Evolutionary conservation across 208 protist species (phyloP), one percentile per base, ranked within the genome.

Genomic region (Trypanosoma conorhini): DNA sequence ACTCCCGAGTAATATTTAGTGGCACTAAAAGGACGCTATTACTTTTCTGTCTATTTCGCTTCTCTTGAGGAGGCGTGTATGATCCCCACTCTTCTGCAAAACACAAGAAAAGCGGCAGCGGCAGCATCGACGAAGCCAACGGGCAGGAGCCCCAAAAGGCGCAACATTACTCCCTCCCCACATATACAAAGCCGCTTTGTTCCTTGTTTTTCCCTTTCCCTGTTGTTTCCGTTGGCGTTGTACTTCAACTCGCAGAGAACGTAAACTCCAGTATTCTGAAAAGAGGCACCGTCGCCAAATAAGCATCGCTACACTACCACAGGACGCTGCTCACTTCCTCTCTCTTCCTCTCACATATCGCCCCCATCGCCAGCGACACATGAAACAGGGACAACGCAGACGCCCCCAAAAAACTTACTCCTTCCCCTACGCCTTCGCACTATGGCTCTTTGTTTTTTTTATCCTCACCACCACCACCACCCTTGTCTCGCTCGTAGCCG

Each of bases 401-500:
- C 15, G 42, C 22, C 28, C 26, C 15, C n/a, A n/a, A 59, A 26
- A 3, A 19, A 26, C 13, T 33, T 33, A 2, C 2, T 33, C 15
- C 24, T 19, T 44, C 57, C 13, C 22, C 33, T 33, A 51, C 42
- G 28, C 38, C 54, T 33, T 44, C 57, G 0, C 28, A 3, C 42
- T 59, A 48, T 59, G 21, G 9, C 30, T 8, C 35, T 12, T 31
- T 68, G 8, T 40, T 48, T 22, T 22, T 51, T 54, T 1, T 5
- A 30, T 28, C 26, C 22, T 3, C 31, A 21, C 42, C 55, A 44
- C n/a, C 70, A 10, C 26, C 61, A n/a, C 44, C 67, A 17, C 55
- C 66, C 65, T 78, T 85, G 17, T 71, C 68, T 10, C 66, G 55
- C 62, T 90, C 85, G 62, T 79, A 96, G 10, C 90, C 90, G 67